A percentile compares a stretch with the other conserved stretches of the same genome.
Evolutionary conservation across 805 yeast genomes (phyloP).

Genomic region (Suhomyces xylopsoci): DNA sequence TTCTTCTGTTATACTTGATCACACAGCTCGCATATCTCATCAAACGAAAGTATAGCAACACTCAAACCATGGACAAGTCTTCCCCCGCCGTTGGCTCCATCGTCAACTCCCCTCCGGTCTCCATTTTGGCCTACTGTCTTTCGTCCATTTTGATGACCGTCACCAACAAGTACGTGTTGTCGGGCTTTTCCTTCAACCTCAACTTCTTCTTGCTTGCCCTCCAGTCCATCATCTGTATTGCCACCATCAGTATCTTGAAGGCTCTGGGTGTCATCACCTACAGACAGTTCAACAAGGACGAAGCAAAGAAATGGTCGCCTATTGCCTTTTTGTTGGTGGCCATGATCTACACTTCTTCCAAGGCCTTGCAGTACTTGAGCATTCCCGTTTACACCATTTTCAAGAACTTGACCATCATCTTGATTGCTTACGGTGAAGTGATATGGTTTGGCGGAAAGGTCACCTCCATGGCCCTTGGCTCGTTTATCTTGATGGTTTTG

Average conservation of each 20-base stretch:
- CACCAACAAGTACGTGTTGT: slow-evolving; percentile 91
- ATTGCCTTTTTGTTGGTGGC: slow-evolving; percentile 83
- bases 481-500: slow-evolving; percentile 88
- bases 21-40: slow-evolving; percentile 33
- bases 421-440: slow-evolving; percentile 98
- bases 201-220: slow-evolving; percentile 87
- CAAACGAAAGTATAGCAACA: slow-evolving; percentile 18
- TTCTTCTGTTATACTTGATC: slow-evolving; percentile 37
- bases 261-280: slow-evolving; percentile 73
- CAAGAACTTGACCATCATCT: slow-evolving; percentile 93
- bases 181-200: slow-evolving; percentile 68
- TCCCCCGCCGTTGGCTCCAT: slow-evolving; percentile 26
- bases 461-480: slow-evolving; percentile 82
- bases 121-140: slow-evolving; percentile 80
- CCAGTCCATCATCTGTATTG: slow-evolving; percentile 81
- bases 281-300: slow-evolving; percentile 79
- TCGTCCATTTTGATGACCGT: slow-evolving; percentile 97
- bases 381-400: slow-evolving; percentile 97
- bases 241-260: slow-evolving; percentile 71
- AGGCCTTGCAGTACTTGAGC: slow-evolving; percentile 85
- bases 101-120: slow-evolving; percentile 59
- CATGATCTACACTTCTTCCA: slow-evolving; percentile 95
- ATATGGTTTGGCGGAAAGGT: slow-evolving; percentile 94
- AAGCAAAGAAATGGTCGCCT: slow-evolving; percentile 95
- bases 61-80: slow-evolving; percentile 30